Percentiles rank a stretch among this genome's conserved stretches.
These are phyloP conservation scores for Monilinia vaccinii-corymbosi DNA, from an alignment of 2,329 filamentous ascomycete genomes.

Conservation along the genomic window DNA sequence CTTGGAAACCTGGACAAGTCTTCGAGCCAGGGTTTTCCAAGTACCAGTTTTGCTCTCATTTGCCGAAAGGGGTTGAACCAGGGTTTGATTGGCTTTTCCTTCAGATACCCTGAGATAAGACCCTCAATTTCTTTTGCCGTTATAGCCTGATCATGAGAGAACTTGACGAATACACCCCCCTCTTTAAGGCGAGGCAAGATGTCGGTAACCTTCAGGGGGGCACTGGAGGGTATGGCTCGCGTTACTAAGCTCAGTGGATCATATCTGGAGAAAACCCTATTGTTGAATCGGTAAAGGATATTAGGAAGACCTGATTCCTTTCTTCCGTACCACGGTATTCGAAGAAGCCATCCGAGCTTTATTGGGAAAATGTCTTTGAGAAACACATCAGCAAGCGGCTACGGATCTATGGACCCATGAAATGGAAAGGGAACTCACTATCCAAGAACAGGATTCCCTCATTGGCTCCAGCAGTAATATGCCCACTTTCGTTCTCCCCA, in stretches of 20 bases:
- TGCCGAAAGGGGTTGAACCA: constrained; percentile 81
- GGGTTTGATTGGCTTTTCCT: constrained; percentile 64
- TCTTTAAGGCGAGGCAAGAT: constrained; percentile 81
- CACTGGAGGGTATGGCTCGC: constrained; percentile 51
- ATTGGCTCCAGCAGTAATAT: constrained; percentile 66
- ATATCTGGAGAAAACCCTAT: constrained; percentile 41
- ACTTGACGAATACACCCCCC: constrained; percentile 89
- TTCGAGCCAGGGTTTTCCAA: constrained; percentile 86
- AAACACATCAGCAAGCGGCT: background rate
- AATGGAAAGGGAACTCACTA: constrained; percentile 44
- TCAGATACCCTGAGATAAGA: constrained; percentile 50
- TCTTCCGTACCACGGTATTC: constrained; percentile 38
- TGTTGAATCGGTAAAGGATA: constrained; percentile 42
- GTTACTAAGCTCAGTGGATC: constrained; percentile 47
- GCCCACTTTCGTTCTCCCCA: constrained; percentile 62
- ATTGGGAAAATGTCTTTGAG: constrained; percentile 73
- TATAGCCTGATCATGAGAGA: constrained; percentile 43
- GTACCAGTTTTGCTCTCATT: constrained; percentile 64
- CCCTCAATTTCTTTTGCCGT: constrained; percentile 48
- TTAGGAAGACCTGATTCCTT: constrained; percentile 36
- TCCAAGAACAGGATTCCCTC: constrained; percentile 87
- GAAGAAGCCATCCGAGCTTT: constrained; percentile 55
- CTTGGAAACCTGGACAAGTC: constrained; percentile 80
- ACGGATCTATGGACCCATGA: background rate
- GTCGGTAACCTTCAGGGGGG: constrained; percentile 65